These are phyloP conservation scores for Scytalidium lignicola DNA, from an alignment of 2,329 filamentous ascomycete genomes.

Conservation along the genomic window DNA sequence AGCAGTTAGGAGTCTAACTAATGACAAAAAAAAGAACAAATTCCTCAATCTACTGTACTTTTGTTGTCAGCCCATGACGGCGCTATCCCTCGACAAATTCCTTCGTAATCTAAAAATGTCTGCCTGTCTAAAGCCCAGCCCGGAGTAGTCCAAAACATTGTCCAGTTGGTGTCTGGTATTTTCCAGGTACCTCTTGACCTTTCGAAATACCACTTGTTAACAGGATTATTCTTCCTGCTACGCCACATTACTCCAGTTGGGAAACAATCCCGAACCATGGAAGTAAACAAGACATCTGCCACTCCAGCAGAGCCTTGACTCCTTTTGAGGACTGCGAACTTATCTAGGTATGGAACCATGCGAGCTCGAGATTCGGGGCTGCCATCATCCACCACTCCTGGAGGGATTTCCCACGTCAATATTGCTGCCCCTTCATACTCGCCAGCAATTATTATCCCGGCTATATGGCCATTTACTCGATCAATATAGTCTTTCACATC, in stretches of 20 bases:
- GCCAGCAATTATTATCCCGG: conserved; percentile 89
- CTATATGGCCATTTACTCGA: conserved; percentile 75
- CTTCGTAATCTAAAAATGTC: conserved; percentile 64
- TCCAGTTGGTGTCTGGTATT: conserved; percentile 78
- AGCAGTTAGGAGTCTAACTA: too few relatives aligned
- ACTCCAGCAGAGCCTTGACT: conserved; percentile 89
- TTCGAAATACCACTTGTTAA: conserved; percentile 99
- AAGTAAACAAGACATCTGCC: conserved; percentile 92
- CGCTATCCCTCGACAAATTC: conserved; percentile 61
- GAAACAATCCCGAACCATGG: conserved; percentile 87
- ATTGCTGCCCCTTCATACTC: conserved; percentile 96
- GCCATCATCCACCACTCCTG: conserved; percentile 48
- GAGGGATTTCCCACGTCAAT: conserved; percentile 85
- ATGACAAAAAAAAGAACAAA: too few relatives aligned
- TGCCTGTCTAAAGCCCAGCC: conserved; percentile 51
- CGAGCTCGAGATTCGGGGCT: conserved; percentile 48
- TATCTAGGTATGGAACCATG: conserved; percentile 90
- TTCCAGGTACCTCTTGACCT: conserved; percentile 79
- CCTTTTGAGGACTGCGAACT: conserved; percentile 87
- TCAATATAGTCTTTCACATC: conserved; percentile 78
- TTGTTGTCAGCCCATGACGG: conserved; percentile 61
- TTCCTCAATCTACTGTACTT: conserved; percentile 48
- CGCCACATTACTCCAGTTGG: conserved; percentile 85
- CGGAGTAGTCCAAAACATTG: conserved; percentile 95
- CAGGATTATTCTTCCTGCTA: conserved; percentile 83